Evolutionary conservation across 2,329 filamentous ascomycete species (phyloP), one percentile per base, ranked within the genome.

Genomic region (Penicillium sclerotigenum): DNA sequence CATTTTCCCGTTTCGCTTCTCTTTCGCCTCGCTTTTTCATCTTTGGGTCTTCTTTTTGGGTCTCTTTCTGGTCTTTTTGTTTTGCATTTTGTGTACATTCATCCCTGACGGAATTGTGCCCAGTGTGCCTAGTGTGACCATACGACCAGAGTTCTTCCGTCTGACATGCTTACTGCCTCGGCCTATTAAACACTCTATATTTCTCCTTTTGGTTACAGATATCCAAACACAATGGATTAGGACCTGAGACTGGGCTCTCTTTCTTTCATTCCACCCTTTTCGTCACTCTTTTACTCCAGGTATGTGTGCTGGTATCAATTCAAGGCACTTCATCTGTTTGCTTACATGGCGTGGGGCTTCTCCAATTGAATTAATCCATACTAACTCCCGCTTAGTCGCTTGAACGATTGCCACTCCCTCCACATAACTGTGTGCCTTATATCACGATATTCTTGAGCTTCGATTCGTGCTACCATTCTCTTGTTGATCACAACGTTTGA

Each of bases 211-310:
- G 29, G 51, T 50, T 43, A 29, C 24, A 22, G 22, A 54, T 46
- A 47, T 50, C 45, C 33, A 58, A 52, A 47, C 62, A 57, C 43
- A 41, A 65, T 65, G 62, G 62, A 63, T 48, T 65, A 63, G 54
- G 53, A 36, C 43, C 24, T 38, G 56, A 49, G 47, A 29, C 46
- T 49, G 49, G 41, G 29, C 20, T 47, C 46, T 51, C 29, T 51
- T 46, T 24, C 37, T 38, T 48, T 49, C 13, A 48, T 29, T 48
- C 33, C 22, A 14, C 47, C 46, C 45, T 38, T 46, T 36, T 55
- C 18, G 46, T 62, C 58, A 31, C 56, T 62, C 53, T 29, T 61
- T 62, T 59, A 42, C 28, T 40, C 41, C 52, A 45, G 61, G 62
- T 65, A 61, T 33, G 62, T 59, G 52, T 16, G n/a, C n/a, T 41